These are phyloP conservation scores for Termitomyces sp. DNA, from an alignment of 768 basidiomycete genomes.

Conservation along the genomic window DNA sequence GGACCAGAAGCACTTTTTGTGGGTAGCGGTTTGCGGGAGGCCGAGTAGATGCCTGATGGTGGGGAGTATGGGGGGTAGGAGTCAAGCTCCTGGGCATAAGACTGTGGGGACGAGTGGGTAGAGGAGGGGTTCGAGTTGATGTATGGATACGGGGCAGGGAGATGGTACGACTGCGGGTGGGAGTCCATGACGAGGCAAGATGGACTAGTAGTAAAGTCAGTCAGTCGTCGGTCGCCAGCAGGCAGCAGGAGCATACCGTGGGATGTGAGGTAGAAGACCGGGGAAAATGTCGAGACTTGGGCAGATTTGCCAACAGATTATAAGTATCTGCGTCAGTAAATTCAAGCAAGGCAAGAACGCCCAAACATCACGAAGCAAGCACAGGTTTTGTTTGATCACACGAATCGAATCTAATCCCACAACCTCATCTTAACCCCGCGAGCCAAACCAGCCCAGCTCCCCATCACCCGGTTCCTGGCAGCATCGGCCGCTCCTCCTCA, in stretches of 20 bases:
- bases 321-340: constrained; percentile 1
- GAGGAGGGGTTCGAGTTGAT: constrained; percentile 28
- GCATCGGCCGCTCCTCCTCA: constrained; percentile 1
- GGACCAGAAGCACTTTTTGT: constrained; percentile 14
- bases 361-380: constrained; percentile 8
- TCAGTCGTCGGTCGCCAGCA: too few species aligned
- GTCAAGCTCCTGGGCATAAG: constrained; percentile 15
- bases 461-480: constrained; percentile 7
- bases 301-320: background rate
- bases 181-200: constrained; percentile 11
- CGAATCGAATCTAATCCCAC: constrained; percentile 13
- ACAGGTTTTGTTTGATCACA: constrained; percentile 18
- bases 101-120: constrained; percentile 19
- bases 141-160: constrained; percentile 17
- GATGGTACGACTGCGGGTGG: constrained; percentile 6
- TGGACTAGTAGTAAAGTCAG: background rate
- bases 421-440: background rate
- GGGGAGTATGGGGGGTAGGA: constrained; percentile 11
- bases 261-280: too few species aligned
- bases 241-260: too few species aligned
- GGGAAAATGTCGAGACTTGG: background rate
- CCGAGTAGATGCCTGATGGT: constrained; percentile 14
- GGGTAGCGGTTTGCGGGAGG: constrained; percentile 14
- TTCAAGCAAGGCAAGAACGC: constrained; percentile 5
- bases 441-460: constrained; percentile 11